phyloP scores from a whole-genome alignment of 225 moss, liverwort and hornwort species.

The Physcomitrellopsis africana region DNA sequence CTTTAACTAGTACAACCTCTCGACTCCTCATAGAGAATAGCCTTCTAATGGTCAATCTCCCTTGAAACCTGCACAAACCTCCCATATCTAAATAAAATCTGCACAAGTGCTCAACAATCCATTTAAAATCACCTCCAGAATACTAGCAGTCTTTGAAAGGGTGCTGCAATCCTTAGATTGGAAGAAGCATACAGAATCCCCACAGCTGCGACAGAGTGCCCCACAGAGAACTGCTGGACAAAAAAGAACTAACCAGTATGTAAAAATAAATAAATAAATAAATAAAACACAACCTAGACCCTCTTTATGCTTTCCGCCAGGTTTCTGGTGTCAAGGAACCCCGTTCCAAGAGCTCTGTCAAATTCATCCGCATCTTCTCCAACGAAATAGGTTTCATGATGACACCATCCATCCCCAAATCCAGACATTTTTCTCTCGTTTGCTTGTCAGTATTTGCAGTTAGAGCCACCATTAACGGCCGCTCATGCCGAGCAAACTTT shows the following conservation, averaged over 20 bases:
- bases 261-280: neutral
- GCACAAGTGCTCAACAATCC: conserved; percentile 49
- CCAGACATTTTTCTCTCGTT: conserved; percentile 56
- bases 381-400: conserved; percentile 73
- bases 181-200: conserved; percentile 34
- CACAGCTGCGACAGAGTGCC: conserved; percentile 20
- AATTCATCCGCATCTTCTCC: conserved; percentile 67
- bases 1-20: conserved; percentile 39
- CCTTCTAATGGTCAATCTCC: conserved; percentile 36
- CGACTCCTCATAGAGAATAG: conserved; percentile 35
- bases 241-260: conserved; percentile 9
- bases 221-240: conserved; percentile 30
- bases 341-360: conserved; percentile 66
- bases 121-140: conserved; percentile 35
- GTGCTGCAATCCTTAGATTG: conserved; percentile 20
- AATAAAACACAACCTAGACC: neutral
- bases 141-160: conserved; percentile 34
- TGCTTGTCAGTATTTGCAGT: conserved; percentile 69
- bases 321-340: conserved; percentile 59
- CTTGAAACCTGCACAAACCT: conserved; percentile 58
- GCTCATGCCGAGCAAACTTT: conserved; percentile 69
- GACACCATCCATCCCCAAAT: conserved; percentile 70
- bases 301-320: conserved; percentile 53
- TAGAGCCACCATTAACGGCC: conserved; percentile 67
- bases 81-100: conserved; percentile 45